Conservation (phyloP, 2,329 filamentous ascomycete species). For the Helotiales sp. region DNA sequence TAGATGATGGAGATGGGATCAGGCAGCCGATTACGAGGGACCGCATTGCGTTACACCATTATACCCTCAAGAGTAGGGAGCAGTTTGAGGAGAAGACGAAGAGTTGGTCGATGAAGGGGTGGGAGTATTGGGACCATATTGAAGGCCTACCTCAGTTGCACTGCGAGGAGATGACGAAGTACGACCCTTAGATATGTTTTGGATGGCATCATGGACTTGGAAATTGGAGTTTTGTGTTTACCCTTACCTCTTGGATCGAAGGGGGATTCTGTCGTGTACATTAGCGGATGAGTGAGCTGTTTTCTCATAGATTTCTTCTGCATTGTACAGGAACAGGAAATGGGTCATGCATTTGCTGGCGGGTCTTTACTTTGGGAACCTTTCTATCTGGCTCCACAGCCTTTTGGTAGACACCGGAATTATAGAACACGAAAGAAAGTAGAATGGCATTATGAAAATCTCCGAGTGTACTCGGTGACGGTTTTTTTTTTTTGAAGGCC, state of each 20-base stretch:
- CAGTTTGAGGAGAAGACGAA: constrained; percentile 42
- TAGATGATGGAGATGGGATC: constrained; percentile 15
- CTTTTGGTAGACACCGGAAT: neutral
- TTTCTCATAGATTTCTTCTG: neutral
- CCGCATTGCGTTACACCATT: constrained; percentile 44
- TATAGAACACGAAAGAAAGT: neutral
- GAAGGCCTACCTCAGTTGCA: constrained; percentile 35
- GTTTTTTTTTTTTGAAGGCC: too few species aligned
- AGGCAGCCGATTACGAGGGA: constrained; percentile 34
- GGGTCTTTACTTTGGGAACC: neutral
- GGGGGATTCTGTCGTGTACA: neutral
- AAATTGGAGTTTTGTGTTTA: neutral
- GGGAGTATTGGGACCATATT: constrained; percentile 40
- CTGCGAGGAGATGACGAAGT: constrained; percentile 40
- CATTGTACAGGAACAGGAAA: neutral
- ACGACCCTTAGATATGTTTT: constrained; percentile 27
- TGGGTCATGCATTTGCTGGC: neutral
- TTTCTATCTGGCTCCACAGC: neutral
- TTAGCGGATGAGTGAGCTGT: neutral
- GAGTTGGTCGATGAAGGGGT: constrained; percentile 36
- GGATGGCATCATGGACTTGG: neutral
- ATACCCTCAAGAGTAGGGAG: constrained; percentile 43
- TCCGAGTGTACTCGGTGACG: too few species aligned
- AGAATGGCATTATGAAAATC: neutral
- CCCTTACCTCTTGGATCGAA: neutral